A percentile compares a stretch with the other conserved stretches of the same genome.
Conservation (phyloP, 2,329 filamentous ascomycete genomes). For the Fusarium sterilihyphosum region DNA sequence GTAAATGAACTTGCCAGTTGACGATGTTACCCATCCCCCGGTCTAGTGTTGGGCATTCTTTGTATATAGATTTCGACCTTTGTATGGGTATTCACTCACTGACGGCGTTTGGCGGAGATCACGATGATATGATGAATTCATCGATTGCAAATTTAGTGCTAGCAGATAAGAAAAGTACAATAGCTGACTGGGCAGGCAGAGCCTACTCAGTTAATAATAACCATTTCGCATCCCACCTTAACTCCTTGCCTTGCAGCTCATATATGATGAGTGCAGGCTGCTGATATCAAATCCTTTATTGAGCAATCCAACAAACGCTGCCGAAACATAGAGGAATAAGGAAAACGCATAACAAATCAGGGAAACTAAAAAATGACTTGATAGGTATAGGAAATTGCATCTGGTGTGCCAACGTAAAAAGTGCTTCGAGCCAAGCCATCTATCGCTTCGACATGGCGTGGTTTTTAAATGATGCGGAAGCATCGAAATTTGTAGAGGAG, state of each 20-base stretch:
- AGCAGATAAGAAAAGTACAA: slow-evolving; percentile 16
- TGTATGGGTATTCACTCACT: slow-evolving; percentile 26
- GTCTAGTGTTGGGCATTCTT: background rate
- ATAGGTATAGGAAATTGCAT: slow-evolving; percentile 27
- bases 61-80: slow-evolving; percentile 34
- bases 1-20: background rate
- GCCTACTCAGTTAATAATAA: slow-evolving; percentile 25
- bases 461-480: background rate
- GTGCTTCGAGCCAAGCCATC: slow-evolving; percentile 1
- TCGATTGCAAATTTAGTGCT: slow-evolving; percentile 37
- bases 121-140: slow-evolving; percentile 23
- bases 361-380: background rate
- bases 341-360: slow-evolving; percentile 12
- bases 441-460: background rate
- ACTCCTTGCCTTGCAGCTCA: slow-evolving; percentile 34
- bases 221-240: slow-evolving; percentile 30
- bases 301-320: slow-evolving; percentile 9
- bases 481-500: background rate
- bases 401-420: slow-evolving; percentile 30
- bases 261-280: slow-evolving; percentile 9
- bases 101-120: slow-evolving; percentile 25
- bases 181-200: slow-evolving; percentile 1
- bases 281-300: slow-evolving; percentile 8
- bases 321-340: background rate
- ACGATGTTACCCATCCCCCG: background rate